These are phyloP conservation scores for Brassica cretica DNA, from an alignment of 345 rosid genomes.

Conservation along the genomic window DNA sequence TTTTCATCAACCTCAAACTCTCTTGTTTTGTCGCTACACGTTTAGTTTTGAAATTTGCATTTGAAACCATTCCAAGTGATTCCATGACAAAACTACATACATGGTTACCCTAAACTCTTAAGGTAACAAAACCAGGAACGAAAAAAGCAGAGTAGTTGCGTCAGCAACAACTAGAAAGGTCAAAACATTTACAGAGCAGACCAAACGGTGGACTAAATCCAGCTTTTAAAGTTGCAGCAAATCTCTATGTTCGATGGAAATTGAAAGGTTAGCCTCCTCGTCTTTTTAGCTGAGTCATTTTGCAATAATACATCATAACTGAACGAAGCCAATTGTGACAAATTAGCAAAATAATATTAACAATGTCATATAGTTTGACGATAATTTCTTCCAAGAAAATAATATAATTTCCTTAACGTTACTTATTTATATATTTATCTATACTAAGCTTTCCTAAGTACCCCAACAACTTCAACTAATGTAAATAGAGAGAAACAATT, in stretches of 20 bases:
- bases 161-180: constrained; percentile 31
- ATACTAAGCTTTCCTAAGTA: no score
- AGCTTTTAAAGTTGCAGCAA: constrained; percentile 32
- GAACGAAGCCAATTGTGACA: no score
- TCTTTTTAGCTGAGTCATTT: constrained; percentile 52
- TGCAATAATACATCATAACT: constrained; percentile 50
- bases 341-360: no score
- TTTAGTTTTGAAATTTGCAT: constrained; percentile 10
- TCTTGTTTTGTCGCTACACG: neutral
- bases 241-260: constrained; percentile 38
- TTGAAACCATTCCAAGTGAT: constrained; percentile 30
- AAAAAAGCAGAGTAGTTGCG: neutral
- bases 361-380: no score
- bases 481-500: no score
- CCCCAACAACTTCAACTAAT: constrained; percentile 9
- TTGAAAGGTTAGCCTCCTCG: constrained; percentile 32
- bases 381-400: no score
- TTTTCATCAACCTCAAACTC: constrained; percentile 21
- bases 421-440: no score
- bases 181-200: constrained; percentile 10
- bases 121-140: constrained; percentile 13
- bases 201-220: constrained; percentile 8
- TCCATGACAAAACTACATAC: constrained; percentile 10
- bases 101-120: neutral
- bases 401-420: no score